Evolutionary conservation across 2,329 filamentous ascomycete genomes (phyloP), one percentile per base, ranked within the genome.

Genomic region (Microsporum ferrugineum): DNA sequence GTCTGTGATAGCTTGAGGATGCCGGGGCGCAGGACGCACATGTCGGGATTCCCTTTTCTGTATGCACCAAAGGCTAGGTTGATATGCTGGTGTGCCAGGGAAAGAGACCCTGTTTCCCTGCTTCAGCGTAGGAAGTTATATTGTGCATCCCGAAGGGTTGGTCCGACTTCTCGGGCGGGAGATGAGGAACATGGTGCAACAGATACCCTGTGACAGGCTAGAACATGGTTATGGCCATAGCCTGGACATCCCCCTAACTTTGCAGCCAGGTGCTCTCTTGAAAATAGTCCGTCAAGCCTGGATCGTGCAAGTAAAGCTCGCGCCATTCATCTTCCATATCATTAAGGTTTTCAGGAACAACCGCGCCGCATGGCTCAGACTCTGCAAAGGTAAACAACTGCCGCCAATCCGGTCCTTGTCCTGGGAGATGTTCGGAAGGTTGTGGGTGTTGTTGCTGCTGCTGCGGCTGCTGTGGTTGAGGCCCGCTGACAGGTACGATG

Each of bases 271-370:
- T 70, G 29, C 71, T 71, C 61, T 76, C 73, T 57, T 72, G 71
- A 29, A 76, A 68, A 38, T 76, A 68, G 65, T 76, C 74, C 14
- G 73, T 69, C 71, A 76, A 72, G 2, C 72, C 73, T 0, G 73
- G 72, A 60, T 76, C 74, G 62, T 76, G 73, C 69, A 73, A 73
- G 60, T 77, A 77, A 6, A 77, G 71, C 62, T 76, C 73, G n/a
- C 75, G 71, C 75, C 75, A 77, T 65, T 77, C 75, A 45, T 76
- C 72, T 64, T 76, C 74, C 60, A 76, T 67, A 56, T 76, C 73
- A 3, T 72, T 70, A 2, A 76, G 65, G 23, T 72, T 71, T 57
- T 76, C 74, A 53, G 73, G 67, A 4, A 70, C 67, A 64, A 75
- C 71, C 2, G 73, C 71, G 4, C 70, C 68, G 2, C 72, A 69